phyloP scores from a whole-genome alignment of 2,329 filamentous ascomycete genomes.

The Aspergillus awamori region DNA sequence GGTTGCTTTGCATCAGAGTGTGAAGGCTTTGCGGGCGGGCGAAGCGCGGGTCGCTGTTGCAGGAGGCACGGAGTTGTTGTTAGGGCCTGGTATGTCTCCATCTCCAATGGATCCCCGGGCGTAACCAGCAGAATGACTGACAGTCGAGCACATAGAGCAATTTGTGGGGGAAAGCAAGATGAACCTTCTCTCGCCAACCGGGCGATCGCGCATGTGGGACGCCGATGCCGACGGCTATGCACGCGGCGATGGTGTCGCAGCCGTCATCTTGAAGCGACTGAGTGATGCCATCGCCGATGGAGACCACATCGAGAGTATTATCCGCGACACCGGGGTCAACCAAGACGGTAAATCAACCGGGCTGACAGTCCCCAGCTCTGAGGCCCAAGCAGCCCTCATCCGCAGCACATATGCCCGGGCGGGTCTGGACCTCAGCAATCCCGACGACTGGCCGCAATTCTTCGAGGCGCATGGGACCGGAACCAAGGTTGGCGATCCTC shows the following conservation, averaged over 20 bases:
- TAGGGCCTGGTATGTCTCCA: constrained; percentile 2
- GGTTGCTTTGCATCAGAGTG: constrained; percentile 32
- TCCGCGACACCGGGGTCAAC: constrained; percentile 36
- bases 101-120: too few species aligned
- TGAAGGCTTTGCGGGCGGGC: constrained; percentile 21
- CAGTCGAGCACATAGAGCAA: constrained; percentile 19
- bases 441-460: constrained; percentile 40
- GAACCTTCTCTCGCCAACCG: constrained; percentile 36
- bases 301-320: constrained; percentile 7
- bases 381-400: constrained; percentile 51
- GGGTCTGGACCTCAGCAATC: constrained; percentile 37
- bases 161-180: constrained; percentile 26
- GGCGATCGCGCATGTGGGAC: constrained; percentile 29
- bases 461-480: constrained; percentile 53
- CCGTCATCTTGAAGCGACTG: constrained; percentile 7
- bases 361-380: constrained; percentile 38
- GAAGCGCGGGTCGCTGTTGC: background rate
- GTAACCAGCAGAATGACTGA: background rate
- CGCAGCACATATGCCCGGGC: constrained; percentile 41
- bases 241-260: constrained; percentile 8
- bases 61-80: constrained; percentile 5
- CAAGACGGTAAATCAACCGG: constrained; percentile 40
- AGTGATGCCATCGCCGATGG: constrained; percentile 4
- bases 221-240: constrained; percentile 18
- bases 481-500: constrained; percentile 8